Conservation (phyloP, 495 filamentous ascomycete genomes). For the Apodospora peruviana region DNA sequence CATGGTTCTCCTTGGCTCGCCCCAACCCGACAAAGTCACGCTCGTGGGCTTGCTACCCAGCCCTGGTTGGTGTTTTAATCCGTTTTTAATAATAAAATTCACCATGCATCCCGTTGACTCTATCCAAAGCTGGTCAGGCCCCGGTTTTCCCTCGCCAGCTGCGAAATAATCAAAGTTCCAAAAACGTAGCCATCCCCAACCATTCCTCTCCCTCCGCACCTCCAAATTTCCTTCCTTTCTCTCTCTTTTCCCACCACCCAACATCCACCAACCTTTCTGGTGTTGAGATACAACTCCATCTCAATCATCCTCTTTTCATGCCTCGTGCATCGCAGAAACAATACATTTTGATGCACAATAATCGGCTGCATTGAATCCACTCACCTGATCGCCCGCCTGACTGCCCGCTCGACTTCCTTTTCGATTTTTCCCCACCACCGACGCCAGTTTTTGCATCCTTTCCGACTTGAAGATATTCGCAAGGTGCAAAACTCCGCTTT, state of each 20-base stretch:
- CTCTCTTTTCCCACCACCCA: conserved; percentile 32
- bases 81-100: conserved; percentile 40
- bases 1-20: too few species aligned
- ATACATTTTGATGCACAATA: conserved; percentile 17
- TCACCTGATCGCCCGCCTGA: conserved; percentile 11
- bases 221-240: conserved; percentile 44
- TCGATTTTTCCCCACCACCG: conserved; percentile 10
- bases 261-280: conserved; percentile 42
- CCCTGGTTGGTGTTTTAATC: conserved; percentile 43
- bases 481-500: conserved; percentile 13
- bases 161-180: conserved; percentile 32
- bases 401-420: conserved; percentile 15
- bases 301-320: conserved; percentile 28
- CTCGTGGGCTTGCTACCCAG: conserved; percentile 6
- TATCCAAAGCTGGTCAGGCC: conserved; percentile 34
- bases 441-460: conserved; percentile 14
- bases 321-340: conserved; percentile 25
- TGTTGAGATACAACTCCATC: conserved; percentile 43
- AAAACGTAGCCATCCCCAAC: conserved; percentile 45
- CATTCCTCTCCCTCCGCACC: conserved; percentile 25
- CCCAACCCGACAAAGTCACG: conserved; percentile 15
- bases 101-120: conserved; percentile 36
- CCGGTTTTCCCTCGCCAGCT: conserved; percentile 44
- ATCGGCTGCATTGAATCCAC: conserved; percentile 24
- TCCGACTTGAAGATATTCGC: conserved; percentile 41